Percentiles rank a stretch among this genome's conserved stretches.
phyloP scores from a whole-genome alignment of 768 basidiomycete species.

The Suillus spraguei region DNA sequence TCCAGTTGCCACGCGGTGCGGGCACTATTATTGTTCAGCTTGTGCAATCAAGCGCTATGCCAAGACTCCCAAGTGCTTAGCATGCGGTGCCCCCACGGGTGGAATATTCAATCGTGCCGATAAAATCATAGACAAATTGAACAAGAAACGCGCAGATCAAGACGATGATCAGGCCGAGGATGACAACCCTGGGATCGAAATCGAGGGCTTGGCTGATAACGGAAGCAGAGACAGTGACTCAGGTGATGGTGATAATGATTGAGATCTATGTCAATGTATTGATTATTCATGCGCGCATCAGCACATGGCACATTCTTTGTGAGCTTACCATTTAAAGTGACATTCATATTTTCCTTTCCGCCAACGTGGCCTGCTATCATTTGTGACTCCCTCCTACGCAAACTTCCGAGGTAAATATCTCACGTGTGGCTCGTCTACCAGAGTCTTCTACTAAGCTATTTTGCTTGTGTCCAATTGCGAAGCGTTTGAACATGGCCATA shows the following conservation, averaged over 20 bases:
- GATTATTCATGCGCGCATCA: neutral
- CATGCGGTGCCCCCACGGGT: slow-evolving; percentile 89
- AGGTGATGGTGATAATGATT: slow-evolving; percentile 28
- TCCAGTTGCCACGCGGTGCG: slow-evolving; percentile 94
- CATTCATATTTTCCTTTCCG: neutral
- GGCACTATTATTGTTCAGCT: slow-evolving; percentile 93
- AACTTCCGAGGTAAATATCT: neutral
- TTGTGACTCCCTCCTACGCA: neutral
- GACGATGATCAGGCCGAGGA: slow-evolving; percentile 44
- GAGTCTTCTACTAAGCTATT: neutral
- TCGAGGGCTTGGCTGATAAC: slow-evolving; percentile 54
- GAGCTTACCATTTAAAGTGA: neutral
- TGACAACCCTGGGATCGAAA: slow-evolving; percentile 61
- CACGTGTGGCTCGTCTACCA: neutral
- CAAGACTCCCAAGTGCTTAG: slow-evolving; percentile 94
- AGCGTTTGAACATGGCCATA: neutral
- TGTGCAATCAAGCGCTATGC: slow-evolving; percentile 96
- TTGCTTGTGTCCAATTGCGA: neutral
- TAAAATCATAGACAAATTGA: slow-evolving; percentile 87
- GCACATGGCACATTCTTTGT: neutral
- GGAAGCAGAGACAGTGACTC: slow-evolving; percentile 25
- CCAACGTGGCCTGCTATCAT: neutral
- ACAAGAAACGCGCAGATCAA: slow-evolving; percentile 66
- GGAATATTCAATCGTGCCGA: slow-evolving; percentile 97
- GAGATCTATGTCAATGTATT: neutral